These are phyloP conservation scores for Chalciporus piperatus DNA, from an alignment of 768 basidiomycete genomes.

Conservation along the genomic window DNA sequence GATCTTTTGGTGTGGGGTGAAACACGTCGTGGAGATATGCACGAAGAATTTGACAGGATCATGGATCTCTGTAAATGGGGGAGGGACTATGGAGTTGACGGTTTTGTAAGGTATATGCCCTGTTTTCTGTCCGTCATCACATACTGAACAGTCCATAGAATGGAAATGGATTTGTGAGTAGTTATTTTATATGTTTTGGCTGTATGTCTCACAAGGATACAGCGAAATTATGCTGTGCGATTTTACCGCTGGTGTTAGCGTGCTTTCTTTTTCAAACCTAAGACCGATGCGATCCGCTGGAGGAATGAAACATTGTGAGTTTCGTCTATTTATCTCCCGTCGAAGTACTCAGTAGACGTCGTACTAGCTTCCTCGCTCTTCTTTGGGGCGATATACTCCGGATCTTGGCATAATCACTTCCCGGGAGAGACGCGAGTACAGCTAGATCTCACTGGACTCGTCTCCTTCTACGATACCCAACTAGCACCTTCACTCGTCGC, in stretches of 20 bases:
- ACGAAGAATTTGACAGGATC: constrained; percentile 36
- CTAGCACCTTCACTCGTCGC: constrained; percentile 31
- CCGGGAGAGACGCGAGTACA: constrained; percentile 36
- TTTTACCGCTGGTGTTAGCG: constrained; percentile 28
- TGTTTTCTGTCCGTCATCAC: not conserved
- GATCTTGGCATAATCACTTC: constrained; percentile 33
- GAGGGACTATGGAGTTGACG: constrained; percentile 39
- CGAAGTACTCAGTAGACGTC: not conserved
- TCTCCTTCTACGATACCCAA: constrained; percentile 37
- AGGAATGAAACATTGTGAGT: not conserved
- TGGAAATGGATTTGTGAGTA: constrained; percentile 33
- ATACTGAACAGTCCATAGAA: constrained; percentile 14
- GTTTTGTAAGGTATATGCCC: constrained; percentile 39
- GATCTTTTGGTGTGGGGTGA: constrained; percentile 46
- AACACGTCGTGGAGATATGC: constrained; percentile 13
- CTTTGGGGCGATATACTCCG: constrained; percentile 15
- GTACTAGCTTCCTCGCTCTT: not conserved
- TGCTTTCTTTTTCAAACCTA: constrained; percentile 21
- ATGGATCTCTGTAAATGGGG: constrained; percentile 44
- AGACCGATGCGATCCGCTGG: not conserved
- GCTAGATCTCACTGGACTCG: constrained; percentile 31
- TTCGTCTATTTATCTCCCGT: not conserved
- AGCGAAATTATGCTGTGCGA: constrained; percentile 39
- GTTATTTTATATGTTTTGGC: not conserved
- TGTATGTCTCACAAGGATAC: not conserved